These are phyloP conservation scores for Heterobasidion occidentale DNA, from an alignment of 1,284 basidiomycete species.

Conservation along the genomic window DNA sequence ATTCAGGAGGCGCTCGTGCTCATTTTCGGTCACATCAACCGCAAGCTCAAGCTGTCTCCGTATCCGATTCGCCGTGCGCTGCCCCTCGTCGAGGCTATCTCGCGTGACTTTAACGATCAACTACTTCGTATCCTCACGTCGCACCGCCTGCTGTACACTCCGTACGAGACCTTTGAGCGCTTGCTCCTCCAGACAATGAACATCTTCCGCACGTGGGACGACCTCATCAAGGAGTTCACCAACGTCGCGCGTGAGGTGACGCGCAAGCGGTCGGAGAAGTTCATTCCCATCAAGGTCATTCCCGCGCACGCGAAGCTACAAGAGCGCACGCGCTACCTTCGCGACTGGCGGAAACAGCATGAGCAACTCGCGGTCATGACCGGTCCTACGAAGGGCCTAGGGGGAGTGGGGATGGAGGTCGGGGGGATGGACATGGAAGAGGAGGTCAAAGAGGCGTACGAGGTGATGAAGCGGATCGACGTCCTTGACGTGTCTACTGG, in stretches of 20 bases:
- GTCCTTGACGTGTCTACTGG: slow-evolving; percentile 89
- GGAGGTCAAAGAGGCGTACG: slow-evolving; percentile 92
- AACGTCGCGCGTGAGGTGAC: slow-evolving; percentile 95
- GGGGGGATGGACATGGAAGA: slow-evolving; percentile 95
- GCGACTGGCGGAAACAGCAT: slow-evolving; percentile 94
- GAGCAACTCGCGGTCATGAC: slow-evolving; percentile 98
- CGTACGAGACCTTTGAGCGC: slow-evolving; percentile 90
- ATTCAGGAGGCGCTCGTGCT: slow-evolving; percentile 82
- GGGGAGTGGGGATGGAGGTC: slow-evolving; percentile 62
- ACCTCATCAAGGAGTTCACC: slow-evolving; percentile 96
- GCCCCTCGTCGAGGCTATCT: slow-evolving; percentile 96
- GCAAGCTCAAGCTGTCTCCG: slow-evolving; percentile 91
- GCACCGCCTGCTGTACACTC: slow-evolving; percentile 87
- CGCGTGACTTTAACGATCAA: slow-evolving; percentile 93
- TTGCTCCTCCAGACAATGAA: slow-evolving; percentile 70
- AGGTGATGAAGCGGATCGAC: slow-evolving; percentile 93
- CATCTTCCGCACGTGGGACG: slow-evolving; percentile 95
- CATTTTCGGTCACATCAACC: slow-evolving; percentile 93
- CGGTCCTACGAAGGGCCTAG: slow-evolving; percentile 83
- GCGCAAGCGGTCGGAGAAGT: slow-evolving; percentile 86
- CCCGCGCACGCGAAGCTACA: slow-evolving; percentile 90
- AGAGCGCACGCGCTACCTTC: slow-evolving; percentile 81
- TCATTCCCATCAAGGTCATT: slow-evolving; percentile 95
- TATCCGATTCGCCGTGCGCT: slow-evolving; percentile 95
- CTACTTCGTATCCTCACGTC: slow-evolving; percentile 86